Evolutionary conservation across 116 monocot genomes (phyloP).

Genomic region (Iris pallida): DNA sequence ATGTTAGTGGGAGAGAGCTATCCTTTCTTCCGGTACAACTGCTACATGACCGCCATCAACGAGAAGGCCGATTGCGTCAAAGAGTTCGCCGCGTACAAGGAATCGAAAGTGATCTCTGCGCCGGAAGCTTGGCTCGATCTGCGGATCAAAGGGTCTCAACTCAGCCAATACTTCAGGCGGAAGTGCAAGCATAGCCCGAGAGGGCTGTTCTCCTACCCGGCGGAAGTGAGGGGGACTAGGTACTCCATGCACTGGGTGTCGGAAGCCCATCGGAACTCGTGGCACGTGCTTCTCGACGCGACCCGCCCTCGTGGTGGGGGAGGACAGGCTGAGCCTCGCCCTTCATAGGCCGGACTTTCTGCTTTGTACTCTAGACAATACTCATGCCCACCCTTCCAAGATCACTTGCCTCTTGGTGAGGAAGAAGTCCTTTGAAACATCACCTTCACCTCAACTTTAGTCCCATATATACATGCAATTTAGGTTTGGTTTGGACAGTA

Average conservation of each 20-base stretch:
- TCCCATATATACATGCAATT: too few species aligned
- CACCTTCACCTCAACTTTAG: too few species aligned
- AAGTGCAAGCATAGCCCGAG: conserved; percentile 60
- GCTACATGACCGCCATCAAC: conserved; percentile 40
- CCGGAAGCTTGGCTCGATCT: conserved; percentile 55
- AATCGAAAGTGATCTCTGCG: conserved; percentile 43
- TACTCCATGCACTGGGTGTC: conserved; percentile 64
- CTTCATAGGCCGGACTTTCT: conserved; percentile 57
- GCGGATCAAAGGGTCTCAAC: conserved; percentile 55
- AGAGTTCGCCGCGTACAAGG: conserved; percentile 51
- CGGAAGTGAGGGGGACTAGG: conserved; percentile 21
- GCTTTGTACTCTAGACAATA: conserved; percentile 36
- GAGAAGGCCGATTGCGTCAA: conserved; percentile 36
- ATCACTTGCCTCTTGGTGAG: conserved; percentile 44
- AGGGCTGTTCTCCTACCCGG: conserved; percentile 55
- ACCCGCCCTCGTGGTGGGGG: conserved; percentile 31
- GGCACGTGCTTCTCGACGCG: conserved; percentile 50
- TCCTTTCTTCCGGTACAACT: conserved; percentile 54
- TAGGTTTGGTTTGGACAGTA: too few species aligned
- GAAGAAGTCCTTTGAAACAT: conserved; percentile 42
- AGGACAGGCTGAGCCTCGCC: conserved; percentile 46
- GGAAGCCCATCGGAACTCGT: conserved; percentile 49
- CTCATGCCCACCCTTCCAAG: conserved; percentile 31
- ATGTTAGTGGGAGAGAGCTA: conserved; percentile 62
- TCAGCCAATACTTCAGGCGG: conserved; percentile 59